phyloP scores from a whole-genome alignment of 2,329 filamentous ascomycete genomes.

The Podosphaera xanthii region DNA sequence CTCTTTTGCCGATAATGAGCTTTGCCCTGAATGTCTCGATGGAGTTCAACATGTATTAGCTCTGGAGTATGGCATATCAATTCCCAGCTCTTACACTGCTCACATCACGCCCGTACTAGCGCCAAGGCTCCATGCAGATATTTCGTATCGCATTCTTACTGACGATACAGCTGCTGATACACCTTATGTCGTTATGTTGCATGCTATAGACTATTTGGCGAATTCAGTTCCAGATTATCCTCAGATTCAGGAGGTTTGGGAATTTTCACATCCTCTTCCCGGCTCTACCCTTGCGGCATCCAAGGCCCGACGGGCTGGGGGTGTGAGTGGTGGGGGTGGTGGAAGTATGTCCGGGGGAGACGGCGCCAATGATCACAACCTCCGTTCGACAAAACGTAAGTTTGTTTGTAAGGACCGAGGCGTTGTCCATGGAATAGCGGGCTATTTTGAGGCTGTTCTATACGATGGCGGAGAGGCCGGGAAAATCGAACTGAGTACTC shows the following conservation, averaged over 20 bases:
- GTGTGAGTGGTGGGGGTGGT: slow-evolving; percentile 40
- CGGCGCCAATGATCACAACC: slow-evolving; percentile 79
- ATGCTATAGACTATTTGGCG: slow-evolving; percentile 69
- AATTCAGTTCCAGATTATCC: slow-evolving; percentile 32
- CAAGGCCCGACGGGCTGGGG: slow-evolving; percentile 35
- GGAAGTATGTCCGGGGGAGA: slow-evolving; percentile 54
- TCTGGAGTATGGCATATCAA: slow-evolving; percentile 65
- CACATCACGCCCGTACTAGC: slow-evolving; percentile 82
- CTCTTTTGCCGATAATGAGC: slow-evolving; percentile 90
- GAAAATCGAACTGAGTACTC: slow-evolving; percentile 70
- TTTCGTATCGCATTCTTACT: slow-evolving; percentile 34
- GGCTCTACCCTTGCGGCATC: slow-evolving; percentile 30
- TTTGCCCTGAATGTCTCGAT: slow-evolving; percentile 89
- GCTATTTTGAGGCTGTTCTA: slow-evolving; percentile 92
- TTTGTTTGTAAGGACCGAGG: slow-evolving; percentile 63
- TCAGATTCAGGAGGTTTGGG: slow-evolving; percentile 57
- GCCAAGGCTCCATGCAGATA: slow-evolving; percentile 65
- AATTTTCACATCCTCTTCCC: slow-evolving; percentile 56
- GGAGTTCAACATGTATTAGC: slow-evolving; percentile 80
- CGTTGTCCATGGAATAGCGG: slow-evolving; percentile 72
- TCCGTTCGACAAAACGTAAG: slow-evolving; percentile 50
- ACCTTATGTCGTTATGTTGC: slow-evolving; percentile 85
- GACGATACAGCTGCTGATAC: slow-evolving; percentile 64
- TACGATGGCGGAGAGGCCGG: slow-evolving; percentile 33
- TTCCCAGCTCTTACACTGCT: slow-evolving; percentile 80